phyloP scores from a whole-genome alignment of 306 rosid genomes.

The Corylus heterophylla region DNA sequence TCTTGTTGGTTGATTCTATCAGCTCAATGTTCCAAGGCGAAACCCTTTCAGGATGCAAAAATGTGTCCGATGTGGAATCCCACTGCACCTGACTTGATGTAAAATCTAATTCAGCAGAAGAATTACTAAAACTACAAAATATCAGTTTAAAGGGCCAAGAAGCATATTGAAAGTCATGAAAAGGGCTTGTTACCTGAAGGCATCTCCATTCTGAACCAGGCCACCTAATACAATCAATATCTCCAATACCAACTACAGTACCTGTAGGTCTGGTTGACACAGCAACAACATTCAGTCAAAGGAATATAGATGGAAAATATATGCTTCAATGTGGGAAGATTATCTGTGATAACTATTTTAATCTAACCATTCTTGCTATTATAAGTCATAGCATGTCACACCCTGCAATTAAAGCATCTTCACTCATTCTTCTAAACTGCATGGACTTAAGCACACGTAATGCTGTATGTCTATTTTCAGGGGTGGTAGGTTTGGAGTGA shows the following conservation, averaged over 20 bases:
- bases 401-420: neutral
- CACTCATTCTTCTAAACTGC: neutral
- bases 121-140: neutral
- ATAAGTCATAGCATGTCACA: neutral
- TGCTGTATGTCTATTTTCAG: neutral
- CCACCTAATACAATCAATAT: slow-evolving; percentile 58
- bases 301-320: neutral
- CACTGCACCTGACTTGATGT: slow-evolving; percentile 56
- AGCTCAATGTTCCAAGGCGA: slow-evolving; percentile 70
- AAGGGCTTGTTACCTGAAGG: slow-evolving; percentile 48
- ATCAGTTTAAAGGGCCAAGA: slow-evolving; percentile 12
- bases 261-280: slow-evolving; percentile 49
- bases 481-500: neutral
- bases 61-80: slow-evolving; percentile 39
- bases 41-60: slow-evolving; percentile 50
- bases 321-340: neutral
- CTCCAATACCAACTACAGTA: slow-evolving; percentile 46
- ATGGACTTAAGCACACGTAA: neutral
- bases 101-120: slow-evolving; percentile 4
- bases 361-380: neutral
- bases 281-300: neutral
- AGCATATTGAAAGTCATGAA: neutral
- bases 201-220: slow-evolving; percentile 73
- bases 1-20: slow-evolving; percentile 21
- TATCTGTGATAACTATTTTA: slow-evolving; percentile 7